Evolutionary conservation across 805 yeast genomes (phyloP), one percentile per base, ranked within the genome.

Genomic region (Metschnikowia vanudenii): DNA sequence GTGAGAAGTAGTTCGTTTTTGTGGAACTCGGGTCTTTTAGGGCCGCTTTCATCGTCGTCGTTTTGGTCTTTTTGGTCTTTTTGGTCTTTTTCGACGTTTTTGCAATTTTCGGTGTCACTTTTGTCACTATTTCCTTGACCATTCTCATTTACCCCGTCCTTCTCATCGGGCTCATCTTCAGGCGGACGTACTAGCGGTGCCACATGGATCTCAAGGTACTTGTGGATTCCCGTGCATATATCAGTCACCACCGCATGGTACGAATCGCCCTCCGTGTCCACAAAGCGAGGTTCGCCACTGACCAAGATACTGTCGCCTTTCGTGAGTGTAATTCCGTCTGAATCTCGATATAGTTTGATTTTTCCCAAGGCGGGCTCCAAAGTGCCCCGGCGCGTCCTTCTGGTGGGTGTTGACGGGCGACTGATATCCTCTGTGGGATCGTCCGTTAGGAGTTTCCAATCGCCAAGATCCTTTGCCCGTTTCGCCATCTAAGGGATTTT

Each of bases 301-400:
- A 77, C 65, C 8, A 80, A 58, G 0, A 84, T 56, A 32, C 77
- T 65, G 50, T 79, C 83, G 3, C 90, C 90, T 9, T 70, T 69
- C 20, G 68, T 67, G 17, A 84, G 53, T 38, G 69, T 75, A 31
- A 80, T 50, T 2, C 71, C 77, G 60, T 81, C 87, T 0, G 45
- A 35, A 7, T 57, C 61, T 26, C 64, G 44, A 18, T 41, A 39
- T 3, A 61, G 37, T 13, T 46, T 41, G 13, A 48, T 31, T 4
- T 37, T n/a, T 37, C 29, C n/a, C 3, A 33, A 30, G 10, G 38
- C 37, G 11, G 42, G 17, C 17, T 41, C 37, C 8, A 45, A 37
- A 7, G 47, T 45, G 28, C 53, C 53, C 42, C 61, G 41, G 18
- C 60, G 42, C 26, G 57, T 54, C 53, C 57, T 9, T 63, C 70